Percentiles rank a stretch among this genome's conserved stretches.
Conservation (phyloP, 2,329 filamentous ascomycete species). For the Sporothrix phasma region DNA sequence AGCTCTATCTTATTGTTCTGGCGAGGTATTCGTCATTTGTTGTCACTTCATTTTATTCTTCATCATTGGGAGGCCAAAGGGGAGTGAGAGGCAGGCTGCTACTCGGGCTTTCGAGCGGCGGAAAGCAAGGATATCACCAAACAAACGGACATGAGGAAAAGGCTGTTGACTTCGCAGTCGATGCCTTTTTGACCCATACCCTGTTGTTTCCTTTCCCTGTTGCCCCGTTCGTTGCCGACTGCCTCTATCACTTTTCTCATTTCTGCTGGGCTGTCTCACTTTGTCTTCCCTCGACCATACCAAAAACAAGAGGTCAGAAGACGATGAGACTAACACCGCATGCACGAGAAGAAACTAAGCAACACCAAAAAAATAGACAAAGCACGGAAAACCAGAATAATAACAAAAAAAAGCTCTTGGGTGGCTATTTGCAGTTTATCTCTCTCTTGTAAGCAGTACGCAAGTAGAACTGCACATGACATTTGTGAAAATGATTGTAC, state of each 20-base stretch:
- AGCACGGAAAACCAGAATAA: slow-evolving; percentile 14
- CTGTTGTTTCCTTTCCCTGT: not conserved
- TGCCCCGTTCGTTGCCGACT: not conserved
- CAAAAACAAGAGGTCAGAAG: not conserved
- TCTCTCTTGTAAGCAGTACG: not conserved
- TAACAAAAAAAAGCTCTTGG: slow-evolving; percentile 14
- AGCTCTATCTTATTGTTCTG: slow-evolving; percentile 12
- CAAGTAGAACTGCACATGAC: not conserved
- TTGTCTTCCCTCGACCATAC: not conserved
- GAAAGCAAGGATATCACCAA: not conserved
- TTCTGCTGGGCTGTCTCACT: not conserved
- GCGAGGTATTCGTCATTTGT: slow-evolving; percentile 14
- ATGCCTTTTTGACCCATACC: not conserved
- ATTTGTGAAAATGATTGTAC: too few species aligned
- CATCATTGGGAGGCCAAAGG: slow-evolving; percentile 13
- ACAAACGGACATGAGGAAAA: too few species aligned
- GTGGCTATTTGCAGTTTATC: slow-evolving; percentile 18
- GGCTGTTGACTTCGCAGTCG: too few species aligned
- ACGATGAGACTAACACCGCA: not conserved
- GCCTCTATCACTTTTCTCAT: slow-evolving; percentile 3
- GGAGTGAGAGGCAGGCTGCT: slow-evolving; percentile 4
- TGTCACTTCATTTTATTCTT: slow-evolving; percentile 6
- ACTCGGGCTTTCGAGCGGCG: not conserved
- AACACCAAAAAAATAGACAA: slow-evolving; percentile 10
- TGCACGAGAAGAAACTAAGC: not conserved